These are phyloP conservation scores for Melocanna baccifera DNA, from an alignment of 176 grass and related monocot species.

Conservation along the genomic window DNA sequence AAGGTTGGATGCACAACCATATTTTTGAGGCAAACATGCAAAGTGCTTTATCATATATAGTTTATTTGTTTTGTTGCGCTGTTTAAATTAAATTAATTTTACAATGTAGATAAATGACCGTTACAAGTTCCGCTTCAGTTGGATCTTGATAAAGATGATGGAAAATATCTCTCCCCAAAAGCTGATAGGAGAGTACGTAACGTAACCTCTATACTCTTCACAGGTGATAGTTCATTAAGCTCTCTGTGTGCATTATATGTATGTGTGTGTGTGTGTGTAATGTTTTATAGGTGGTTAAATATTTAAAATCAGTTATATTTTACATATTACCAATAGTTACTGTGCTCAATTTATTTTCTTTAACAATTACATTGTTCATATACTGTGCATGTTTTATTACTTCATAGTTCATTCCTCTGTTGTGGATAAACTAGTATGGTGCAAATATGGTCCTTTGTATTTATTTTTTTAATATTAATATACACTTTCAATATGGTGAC, in stretches of 20 bases:
- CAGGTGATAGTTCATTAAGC: conserved; percentile 50
- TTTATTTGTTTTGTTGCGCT: background rate
- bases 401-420: background rate
- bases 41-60: background rate
- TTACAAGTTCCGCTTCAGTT: conserved; percentile 74
- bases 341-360: conserved; percentile 16
- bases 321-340: background rate
- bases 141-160: conserved; percentile 61
- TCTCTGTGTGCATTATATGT: background rate
- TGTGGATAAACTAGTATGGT: background rate
- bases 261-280: too few species aligned
- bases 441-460: background rate
- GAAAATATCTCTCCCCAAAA: conserved; percentile 71
- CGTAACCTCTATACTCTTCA: conserved; percentile 80
- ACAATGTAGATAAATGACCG: conserved; percentile 70
- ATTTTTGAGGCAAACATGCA: background rate
- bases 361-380: background rate
- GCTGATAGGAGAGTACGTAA: conserved; percentile 61
- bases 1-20: background rate
- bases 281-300: background rate
- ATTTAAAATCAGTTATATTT: background rate
- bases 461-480: background rate
- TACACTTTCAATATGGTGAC: background rate
- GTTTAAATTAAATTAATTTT: conserved; percentile 26
- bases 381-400: background rate